These are phyloP conservation scores for Domatiomyces catenatus DNA, from an alignment of 2,329 filamentous ascomycete species.

Conservation along the genomic window DNA sequence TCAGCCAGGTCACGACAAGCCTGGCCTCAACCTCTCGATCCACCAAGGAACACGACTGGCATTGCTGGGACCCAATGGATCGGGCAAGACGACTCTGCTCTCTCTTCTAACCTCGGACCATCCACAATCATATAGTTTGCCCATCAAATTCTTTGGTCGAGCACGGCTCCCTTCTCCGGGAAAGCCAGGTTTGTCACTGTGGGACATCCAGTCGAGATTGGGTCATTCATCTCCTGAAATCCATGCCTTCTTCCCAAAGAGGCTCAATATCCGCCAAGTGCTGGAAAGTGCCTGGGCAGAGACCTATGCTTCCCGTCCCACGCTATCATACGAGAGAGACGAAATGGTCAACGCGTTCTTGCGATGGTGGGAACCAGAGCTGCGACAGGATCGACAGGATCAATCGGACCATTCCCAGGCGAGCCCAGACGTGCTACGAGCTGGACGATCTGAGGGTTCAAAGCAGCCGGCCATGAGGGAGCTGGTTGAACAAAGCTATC, in stretches of 20 bases:
- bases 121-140: constrained; percentile 80
- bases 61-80: constrained; percentile 82
- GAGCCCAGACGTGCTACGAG: not conserved
- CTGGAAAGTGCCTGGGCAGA: constrained; percentile 83
- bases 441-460: not conserved
- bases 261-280: constrained; percentile 55
- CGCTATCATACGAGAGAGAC: constrained; percentile 42
- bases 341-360: constrained; percentile 54
- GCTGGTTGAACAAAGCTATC: constrained; percentile 2
- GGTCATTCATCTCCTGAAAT: constrained; percentile 91
- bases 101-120: constrained; percentile 91
- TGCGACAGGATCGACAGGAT: constrained; percentile 41
- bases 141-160: constrained; percentile 71
- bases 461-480: not conserved
- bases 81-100: constrained; percentile 87
- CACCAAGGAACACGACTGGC: constrained; percentile 76
- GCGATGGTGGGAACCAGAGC: constrained; percentile 60
- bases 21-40: constrained; percentile 70
- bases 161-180: constrained; percentile 62
- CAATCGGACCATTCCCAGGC: not conserved
- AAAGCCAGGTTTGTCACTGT: constrained; percentile 64
- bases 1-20: constrained; percentile 32
- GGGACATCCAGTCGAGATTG: constrained; percentile 78
- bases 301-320: constrained; percentile 60
- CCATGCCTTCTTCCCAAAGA: constrained; percentile 76